Evolutionary conservation across 2,329 filamentous ascomycete genomes (phyloP).

Genomic region (Pleoardoris graminearum): DNA sequence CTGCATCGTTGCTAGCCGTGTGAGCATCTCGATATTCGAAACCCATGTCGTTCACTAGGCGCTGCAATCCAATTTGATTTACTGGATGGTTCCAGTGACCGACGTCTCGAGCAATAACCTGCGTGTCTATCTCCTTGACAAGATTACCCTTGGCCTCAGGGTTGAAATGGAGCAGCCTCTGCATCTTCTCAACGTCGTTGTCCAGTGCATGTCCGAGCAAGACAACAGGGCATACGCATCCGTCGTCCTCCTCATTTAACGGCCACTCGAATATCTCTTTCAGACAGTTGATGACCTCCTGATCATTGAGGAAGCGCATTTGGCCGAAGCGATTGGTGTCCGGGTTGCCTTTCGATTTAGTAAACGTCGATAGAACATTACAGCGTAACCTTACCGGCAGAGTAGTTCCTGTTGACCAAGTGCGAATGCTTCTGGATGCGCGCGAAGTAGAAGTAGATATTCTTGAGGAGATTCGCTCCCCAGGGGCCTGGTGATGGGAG

Average conservation of each 20-base stretch:
- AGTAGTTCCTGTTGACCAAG: conserved; percentile 15
- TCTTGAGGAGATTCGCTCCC: conserved; percentile 23
- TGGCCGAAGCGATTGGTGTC: conserved; percentile 26
- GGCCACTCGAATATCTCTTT: not conserved
- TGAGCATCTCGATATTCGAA: conserved; percentile 26
- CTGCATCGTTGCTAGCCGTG: conserved; percentile 28
- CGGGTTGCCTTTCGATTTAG: conserved; percentile 2
- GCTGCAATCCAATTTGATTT: conserved; percentile 15
- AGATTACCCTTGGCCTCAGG: conserved; percentile 13
- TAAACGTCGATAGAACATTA: not conserved
- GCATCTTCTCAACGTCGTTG: conserved; percentile 25
- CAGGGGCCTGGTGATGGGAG: conserved; percentile 7
- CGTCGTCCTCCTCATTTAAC: not conserved
- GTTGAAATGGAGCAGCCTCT: conserved; percentile 20
- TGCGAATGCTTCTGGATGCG: conserved; percentile 27
- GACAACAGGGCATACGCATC: conserved; percentile 22
- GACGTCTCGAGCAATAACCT: conserved; percentile 19
- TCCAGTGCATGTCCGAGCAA: conserved; percentile 28
- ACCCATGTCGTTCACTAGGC: conserved; percentile 11
- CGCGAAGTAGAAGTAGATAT: conserved; percentile 25
- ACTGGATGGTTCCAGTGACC: conserved; percentile 11
- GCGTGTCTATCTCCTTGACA: conserved; percentile 29
- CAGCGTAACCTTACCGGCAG: not conserved
- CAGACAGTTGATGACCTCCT: not conserved
- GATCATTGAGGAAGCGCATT: conserved; percentile 20